These are phyloP conservation scores for Agrocybe praecox DNA, from an alignment of 768 basidiomycete species.

Conservation along the genomic window DNA sequence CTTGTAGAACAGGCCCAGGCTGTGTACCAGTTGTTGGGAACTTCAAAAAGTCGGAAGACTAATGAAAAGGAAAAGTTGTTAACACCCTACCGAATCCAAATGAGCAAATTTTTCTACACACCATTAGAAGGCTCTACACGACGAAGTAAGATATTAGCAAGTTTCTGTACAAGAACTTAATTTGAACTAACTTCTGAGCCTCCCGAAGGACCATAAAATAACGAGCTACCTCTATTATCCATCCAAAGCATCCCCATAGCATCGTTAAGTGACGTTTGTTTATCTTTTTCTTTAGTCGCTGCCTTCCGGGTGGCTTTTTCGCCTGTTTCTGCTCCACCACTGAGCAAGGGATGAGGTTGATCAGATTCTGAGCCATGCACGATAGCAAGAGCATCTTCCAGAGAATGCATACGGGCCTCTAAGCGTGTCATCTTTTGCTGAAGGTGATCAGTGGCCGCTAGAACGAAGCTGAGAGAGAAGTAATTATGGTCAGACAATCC, in stretches of 20 bases:
- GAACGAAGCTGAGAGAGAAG: conserved; percentile 43
- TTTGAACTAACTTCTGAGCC: conserved; percentile 47
- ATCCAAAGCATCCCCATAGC: conserved; percentile 48
- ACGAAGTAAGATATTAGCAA: conserved; percentile 4
- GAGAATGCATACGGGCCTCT: conserved; percentile 51
- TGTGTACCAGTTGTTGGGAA: not conserved
- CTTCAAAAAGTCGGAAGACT: conserved; percentile 5
- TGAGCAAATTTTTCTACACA: conserved; percentile 17
- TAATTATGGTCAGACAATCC: not conserved
- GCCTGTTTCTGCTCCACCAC: conserved; percentile 24
- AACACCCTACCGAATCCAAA: too few relatives aligned
- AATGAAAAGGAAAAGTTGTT: conserved; percentile 3
- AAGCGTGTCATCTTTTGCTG: conserved; percentile 45
- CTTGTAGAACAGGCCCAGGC: conserved; percentile 26
- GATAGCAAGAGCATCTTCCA: conserved; percentile 58
- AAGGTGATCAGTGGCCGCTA: conserved; percentile 55
- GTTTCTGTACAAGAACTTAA: not conserved
- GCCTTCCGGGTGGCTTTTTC: conserved; percentile 34
- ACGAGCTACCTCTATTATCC: conserved; percentile 38
- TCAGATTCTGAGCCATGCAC: conserved; percentile 40
- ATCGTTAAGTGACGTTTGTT: conserved; percentile 30
- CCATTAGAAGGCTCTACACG: conserved; percentile 43
- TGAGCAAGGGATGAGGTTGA: conserved; percentile 45
- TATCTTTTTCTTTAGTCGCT: conserved; percentile 24
- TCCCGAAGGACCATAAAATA: conserved; percentile 50